phyloP scores from a whole-genome alignment of 768 basidiomycete species.

The Mycena alexandri region DNA sequence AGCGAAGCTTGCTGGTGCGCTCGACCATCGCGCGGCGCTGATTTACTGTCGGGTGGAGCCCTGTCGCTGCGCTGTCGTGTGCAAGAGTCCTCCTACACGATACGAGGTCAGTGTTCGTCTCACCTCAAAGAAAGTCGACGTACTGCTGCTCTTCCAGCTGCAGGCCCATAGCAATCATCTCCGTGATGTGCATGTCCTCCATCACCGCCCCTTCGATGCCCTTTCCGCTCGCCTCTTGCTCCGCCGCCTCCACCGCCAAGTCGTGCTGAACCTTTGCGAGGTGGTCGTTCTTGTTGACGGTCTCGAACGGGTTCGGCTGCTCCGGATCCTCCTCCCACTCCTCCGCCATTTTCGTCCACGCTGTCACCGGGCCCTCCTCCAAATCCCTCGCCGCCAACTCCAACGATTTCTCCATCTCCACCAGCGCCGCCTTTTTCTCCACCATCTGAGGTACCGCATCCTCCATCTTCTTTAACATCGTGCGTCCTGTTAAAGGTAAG shows the following conservation, averaged over 20 bases:
- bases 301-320: slow-evolving; percentile 33
- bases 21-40: background rate
- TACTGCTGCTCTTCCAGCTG: slow-evolving; percentile 41
- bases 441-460: too few relatives aligned
- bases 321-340: background rate
- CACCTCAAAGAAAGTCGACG: too few relatives aligned
- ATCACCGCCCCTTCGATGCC: too few relatives aligned
- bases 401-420: slow-evolving; percentile 9
- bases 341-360: too few relatives aligned
- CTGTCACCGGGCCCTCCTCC: slow-evolving; percentile 11
- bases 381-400: slow-evolving; percentile 10
- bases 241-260: background rate
- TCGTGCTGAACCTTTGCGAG: background rate
- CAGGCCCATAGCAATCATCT: slow-evolving; percentile 26
- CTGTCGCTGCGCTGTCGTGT: background rate
- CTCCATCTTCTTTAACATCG: too few relatives aligned
- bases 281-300: background rate
- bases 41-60: slow-evolving; percentile 6
- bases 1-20: slow-evolving; percentile 2
- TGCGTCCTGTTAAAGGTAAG: too few relatives aligned
- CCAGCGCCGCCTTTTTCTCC: slow-evolving; percentile 34
- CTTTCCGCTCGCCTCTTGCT: too few relatives aligned
- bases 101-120: too few relatives aligned
- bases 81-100: slow-evolving; percentile 7
- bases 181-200: slow-evolving; percentile 36